Evolutionary conservation across 2,329 filamentous ascomycete species (phyloP).

Genomic region (Emergomyces pasteurianus): DNA sequence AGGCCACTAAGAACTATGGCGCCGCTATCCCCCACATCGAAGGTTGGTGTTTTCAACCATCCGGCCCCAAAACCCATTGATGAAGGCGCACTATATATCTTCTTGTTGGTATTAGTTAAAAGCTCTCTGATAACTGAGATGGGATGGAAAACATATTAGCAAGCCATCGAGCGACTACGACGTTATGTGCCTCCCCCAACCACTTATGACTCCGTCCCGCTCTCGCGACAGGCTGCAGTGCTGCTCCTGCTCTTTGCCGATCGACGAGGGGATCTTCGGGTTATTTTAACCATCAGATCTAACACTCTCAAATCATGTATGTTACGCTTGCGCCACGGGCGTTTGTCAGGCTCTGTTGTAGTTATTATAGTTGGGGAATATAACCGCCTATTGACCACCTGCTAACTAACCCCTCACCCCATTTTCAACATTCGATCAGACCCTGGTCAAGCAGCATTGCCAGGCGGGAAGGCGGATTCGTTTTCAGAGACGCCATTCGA

Average conservation of each 20-base stretch:
- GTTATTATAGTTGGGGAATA: neutral
- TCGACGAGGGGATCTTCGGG: constrained; percentile 60
- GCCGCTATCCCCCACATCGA: constrained; percentile 13
- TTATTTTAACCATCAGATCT: constrained; percentile 51
- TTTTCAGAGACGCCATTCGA: constrained; percentile 51
- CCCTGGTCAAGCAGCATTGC: constrained; percentile 79
- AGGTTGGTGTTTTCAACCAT: constrained; percentile 8
- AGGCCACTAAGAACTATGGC: constrained; percentile 12
- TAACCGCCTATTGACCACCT: neutral
- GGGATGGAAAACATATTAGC: constrained; percentile 16
- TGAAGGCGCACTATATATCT: neutral
- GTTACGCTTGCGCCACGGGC: constrained; percentile 4
- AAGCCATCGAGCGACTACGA: constrained; percentile 45
- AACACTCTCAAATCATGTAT: constrained; percentile 46
- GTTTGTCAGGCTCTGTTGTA: neutral
- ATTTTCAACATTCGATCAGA: constrained; percentile 19
- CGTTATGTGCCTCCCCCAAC: constrained; percentile 46
- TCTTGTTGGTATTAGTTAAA: neutral
- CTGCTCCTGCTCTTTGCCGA: constrained; percentile 82
- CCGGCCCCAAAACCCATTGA: neutral
- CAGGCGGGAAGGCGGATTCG: constrained; percentile 55
- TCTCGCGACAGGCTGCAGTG: constrained; percentile 67
- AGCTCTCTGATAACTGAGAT: neutral
- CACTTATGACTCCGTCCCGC: constrained; percentile 44
- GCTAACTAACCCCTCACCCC: neutral